phyloP scores from a whole-genome alignment of 164 flowering plant genomes.

The Macadamia tetraphylla region DNA sequence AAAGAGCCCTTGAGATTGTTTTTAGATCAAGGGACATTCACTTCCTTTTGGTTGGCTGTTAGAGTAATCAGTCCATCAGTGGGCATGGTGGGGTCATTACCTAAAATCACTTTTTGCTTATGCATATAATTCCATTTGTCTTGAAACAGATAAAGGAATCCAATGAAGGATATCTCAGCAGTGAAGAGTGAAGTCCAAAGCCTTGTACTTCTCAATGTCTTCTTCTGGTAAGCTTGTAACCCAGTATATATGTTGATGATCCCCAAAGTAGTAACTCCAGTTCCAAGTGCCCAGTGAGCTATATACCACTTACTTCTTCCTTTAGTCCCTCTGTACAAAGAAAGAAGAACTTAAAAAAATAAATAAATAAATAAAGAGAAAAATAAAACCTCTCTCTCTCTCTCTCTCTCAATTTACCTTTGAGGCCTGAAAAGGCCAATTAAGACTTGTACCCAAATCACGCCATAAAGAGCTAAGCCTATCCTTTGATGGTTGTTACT shows the following conservation, averaged over 20 bases:
- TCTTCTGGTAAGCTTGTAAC: conserved; percentile 50
- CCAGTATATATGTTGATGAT: conserved; percentile 72
- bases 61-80: conserved; percentile 17
- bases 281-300: conserved; percentile 73
- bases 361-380: not conserved
- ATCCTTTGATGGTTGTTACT: conserved; percentile 69
- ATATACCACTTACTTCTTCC: conserved; percentile 63
- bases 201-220: conserved; percentile 33
- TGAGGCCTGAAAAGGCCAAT: conserved; percentile 64
- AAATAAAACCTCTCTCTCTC: no score
- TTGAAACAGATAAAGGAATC: conserved; percentile 58
- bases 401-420: conserved; percentile 32
- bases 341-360: not conserved
- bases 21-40: conserved; percentile 29
- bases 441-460: conserved; percentile 60
- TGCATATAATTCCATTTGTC: conserved; percentile 64
- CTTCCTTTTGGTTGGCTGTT: conserved; percentile 21
- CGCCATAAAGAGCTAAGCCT: conserved; percentile 68
- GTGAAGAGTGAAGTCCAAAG: conserved; percentile 64
- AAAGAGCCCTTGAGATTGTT: conserved; percentile 15
- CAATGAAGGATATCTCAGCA: conserved; percentile 41
- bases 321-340: conserved; percentile 45
- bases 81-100: conserved; percentile 23
- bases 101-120: conserved; percentile 41
- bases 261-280: conserved; percentile 46